Percentiles rank a stretch among this genome's conserved stretches.
These are phyloP conservation scores for Abrus precatorius DNA, from an alignment of 306 rosid species.

Conservation along the genomic window DNA sequence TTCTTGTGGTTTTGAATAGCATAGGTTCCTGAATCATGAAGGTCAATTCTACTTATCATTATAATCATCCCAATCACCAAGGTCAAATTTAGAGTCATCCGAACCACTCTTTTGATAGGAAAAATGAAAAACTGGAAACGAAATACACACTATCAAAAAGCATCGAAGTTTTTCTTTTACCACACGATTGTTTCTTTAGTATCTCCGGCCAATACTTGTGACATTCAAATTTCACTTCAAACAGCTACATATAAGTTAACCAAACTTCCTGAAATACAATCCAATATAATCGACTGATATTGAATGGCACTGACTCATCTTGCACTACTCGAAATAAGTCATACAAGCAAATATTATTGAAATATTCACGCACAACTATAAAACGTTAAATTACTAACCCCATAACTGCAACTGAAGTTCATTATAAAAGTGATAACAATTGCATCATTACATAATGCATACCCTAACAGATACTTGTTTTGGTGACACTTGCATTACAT, in stretches of 20 bases:
- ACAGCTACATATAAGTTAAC: slow-evolving; percentile 7
- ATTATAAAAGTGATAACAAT: slow-evolving; percentile 3
- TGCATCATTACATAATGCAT: neutral
- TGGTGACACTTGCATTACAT: slow-evolving; percentile 2
- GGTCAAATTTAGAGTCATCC: neutral
- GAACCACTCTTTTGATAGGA: neutral
- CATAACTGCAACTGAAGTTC: slow-evolving; percentile 16
- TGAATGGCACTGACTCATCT: neutral
- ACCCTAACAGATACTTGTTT: neutral
- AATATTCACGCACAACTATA: neutral
- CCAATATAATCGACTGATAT: neutral
- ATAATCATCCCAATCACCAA: neutral
- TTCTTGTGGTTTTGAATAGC: neutral
- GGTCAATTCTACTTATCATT: neutral
- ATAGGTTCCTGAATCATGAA: neutral
- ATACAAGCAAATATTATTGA: slow-evolving; percentile 3
- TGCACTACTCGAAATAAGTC: neutral
- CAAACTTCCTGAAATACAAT: neutral
- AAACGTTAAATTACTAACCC: neutral
- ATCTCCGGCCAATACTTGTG: neutral
- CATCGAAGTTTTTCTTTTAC: neutral
- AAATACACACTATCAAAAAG: neutral
- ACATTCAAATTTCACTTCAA: neutral
- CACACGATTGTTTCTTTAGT: neutral
- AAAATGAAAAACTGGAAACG: neutral